Evolutionary conservation across 2,329 filamentous ascomycete species (phyloP).

Genomic region (Pseudogymnoascus sp.): DNA sequence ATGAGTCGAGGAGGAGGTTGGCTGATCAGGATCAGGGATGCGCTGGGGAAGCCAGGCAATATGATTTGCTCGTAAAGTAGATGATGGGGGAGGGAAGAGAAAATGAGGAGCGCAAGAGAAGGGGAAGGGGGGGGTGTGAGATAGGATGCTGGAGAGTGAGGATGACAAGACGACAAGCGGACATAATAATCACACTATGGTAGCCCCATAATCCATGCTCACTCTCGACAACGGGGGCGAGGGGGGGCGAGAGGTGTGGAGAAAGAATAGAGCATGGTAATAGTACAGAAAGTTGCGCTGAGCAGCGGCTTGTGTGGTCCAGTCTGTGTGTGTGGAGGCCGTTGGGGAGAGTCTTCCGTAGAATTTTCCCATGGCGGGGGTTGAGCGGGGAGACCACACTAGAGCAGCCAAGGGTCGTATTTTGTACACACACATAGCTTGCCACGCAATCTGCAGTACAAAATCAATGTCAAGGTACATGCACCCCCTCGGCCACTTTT

Average conservation of each 20-base stretch:
- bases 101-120: neutral
- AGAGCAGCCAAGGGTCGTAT: constrained; percentile 1
- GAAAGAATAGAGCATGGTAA: neutral
- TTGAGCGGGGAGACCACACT: neutral
- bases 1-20: neutral
- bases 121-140: neutral
- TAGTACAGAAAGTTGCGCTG: neutral
- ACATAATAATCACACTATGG: constrained; percentile 1
- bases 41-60: neutral
- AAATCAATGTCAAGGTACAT: neutral
- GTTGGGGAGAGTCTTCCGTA: neutral
- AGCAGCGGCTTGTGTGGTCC: neutral
- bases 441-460: neutral
- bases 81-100: constrained; percentile 2
- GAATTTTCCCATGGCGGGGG: constrained; percentile 1
- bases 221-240: neutral
- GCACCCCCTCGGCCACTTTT: neutral
- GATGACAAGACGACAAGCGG: neutral
- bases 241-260: neutral
- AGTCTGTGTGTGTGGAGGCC: neutral
- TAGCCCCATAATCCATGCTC: neutral
- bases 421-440: neutral
- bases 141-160: neutral
- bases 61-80: constrained; percentile 5
- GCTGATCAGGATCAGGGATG: neutral